phyloP scores from a whole-genome alignment of 495 filamentous ascomycete species.

The Darksidea phi region DNA sequence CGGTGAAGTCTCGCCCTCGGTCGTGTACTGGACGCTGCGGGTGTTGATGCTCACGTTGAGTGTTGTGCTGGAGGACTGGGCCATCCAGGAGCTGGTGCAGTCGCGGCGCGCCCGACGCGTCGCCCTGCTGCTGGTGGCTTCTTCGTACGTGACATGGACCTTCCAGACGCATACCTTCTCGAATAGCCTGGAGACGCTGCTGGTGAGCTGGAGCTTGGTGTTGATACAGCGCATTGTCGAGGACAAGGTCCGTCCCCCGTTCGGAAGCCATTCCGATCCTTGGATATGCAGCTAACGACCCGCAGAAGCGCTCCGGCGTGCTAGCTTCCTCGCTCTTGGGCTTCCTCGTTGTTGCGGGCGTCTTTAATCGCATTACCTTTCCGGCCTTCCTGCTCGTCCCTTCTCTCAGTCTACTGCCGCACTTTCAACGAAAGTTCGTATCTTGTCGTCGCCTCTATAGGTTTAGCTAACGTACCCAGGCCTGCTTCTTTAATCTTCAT shows the following conservation, averaged over 20 bases:
- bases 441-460: neutral
- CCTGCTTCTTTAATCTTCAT: constrained; percentile 67
- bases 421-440: constrained; percentile 76
- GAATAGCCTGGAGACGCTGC: constrained; percentile 90
- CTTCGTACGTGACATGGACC: constrained; percentile 98
- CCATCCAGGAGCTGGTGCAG: constrained; percentile 82
- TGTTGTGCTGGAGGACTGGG: constrained; percentile 97
- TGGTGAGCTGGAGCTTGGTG: constrained; percentile 87
- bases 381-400: constrained; percentile 86
- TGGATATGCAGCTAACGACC: constrained; percentile 8
- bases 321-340: constrained; percentile 74
- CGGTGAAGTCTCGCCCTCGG: constrained; percentile 57
- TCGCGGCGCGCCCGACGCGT: constrained; percentile 67
- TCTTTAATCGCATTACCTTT: constrained; percentile 96
- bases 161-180: constrained; percentile 99
- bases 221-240: constrained; percentile 80
- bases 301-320: constrained; percentile 68
- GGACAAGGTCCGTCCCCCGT: constrained; percentile 58
- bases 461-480: constrained; percentile 47
- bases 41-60: constrained; percentile 87
- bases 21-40: constrained; percentile 85
- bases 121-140: constrained; percentile 79
- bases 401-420: constrained; percentile 73
- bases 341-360: constrained; percentile 75
- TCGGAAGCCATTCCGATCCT: constrained; percentile 12